Base-by-base conservation (phyloP, 2,329 filamentous ascomycete species). In the Ceratocystis huliohia region DNA sequence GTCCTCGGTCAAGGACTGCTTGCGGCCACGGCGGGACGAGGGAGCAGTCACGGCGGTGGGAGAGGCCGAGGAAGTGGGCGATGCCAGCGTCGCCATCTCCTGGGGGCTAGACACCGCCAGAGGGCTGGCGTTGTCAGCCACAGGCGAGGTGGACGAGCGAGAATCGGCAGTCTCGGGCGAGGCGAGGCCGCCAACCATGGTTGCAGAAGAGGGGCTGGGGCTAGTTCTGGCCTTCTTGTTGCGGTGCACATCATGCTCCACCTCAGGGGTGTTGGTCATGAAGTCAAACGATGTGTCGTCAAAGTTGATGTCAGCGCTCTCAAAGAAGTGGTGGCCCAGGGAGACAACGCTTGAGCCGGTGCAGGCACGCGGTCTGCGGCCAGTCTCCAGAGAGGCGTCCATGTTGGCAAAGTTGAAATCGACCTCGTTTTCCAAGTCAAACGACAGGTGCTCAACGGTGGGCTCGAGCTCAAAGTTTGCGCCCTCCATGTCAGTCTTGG, bases 1-100 rank as follows among this genome's bases (percentile, higher is more conserved):
- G 73, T 99, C 94, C 74, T 97, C 94, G 4, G 94, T 97, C 72
- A 97, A 78, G 0, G 94, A 97, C 79, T 99, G 94, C 86, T 99
- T 99, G 77, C 94, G 92, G 68, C 94, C 94, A 68, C 94, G 92
- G 70, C 94, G 92, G 77, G 90, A 96, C 71, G 88, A 84, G 8
- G 88, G 88, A 7, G 80, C 78, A 2, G 82, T 78, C 0, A 77
- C 57, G 70, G 76, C 71, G 67, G 74, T 71, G 10, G 56, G 56
- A 77, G 74, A 76, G 74, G 70, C 75, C 71, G 75, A 72, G 6
- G 75, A 76, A 48, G 74, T 74, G 25, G 74, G 75, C 13, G 75
- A 74, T 20, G 72, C 73, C n/a, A 72, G 70, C 37, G 76, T 74
- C 62, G 73, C 72, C 1, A 74, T 45, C 20, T 73, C 72, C 66